Evolutionary conservation across 345 rosid species (phyloP), one percentile per base, ranked within the genome.

Genomic region (Corymbia maculata): DNA sequence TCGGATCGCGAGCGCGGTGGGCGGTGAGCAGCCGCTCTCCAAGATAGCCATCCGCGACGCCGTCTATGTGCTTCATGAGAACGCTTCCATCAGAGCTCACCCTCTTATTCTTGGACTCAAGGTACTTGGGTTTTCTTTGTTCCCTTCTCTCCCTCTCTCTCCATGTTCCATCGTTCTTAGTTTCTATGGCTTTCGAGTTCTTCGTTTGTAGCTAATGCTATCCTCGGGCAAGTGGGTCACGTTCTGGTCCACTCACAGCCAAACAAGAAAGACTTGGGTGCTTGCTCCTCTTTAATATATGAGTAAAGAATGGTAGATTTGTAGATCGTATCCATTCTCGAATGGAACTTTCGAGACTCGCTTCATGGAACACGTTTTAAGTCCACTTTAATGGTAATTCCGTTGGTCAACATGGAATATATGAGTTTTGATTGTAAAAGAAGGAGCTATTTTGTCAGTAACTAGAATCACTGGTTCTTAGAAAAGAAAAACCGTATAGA

Each of bases 21-120:
- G 49, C 44, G 92, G 90, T 6, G 91, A 88, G 70, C 91, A 90
- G 44, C 89, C 93, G 57, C 87, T 88, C 44, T 52, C 90, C 64
- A 88, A 88, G 68, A 79, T 89, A 53, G 90, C 91, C 42, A 89
- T 92, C 79, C 88, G 84, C 85, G 85, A 49, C 61, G 91, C 86
- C 24, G 59, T 88, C 57, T 86, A 28, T 32, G 89, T 89, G 55
- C 86, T 91, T 86, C 87, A 88, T 51, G 88, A 84, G 15, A 86
- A 87, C 86, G 90, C 90, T 89, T 91, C 89, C 44, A 44, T 90
- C 64, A 87, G 86, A 9, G 88, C 90, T 9, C 45, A 28, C 75
- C 90, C 90, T 2, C 44, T 53, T 14, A 86, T 90, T 66, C 89
- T 89, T 88, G 91, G 90, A 30, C 21, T 61, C 17, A 45, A 86